Evolutionary conservation across 441 rosid species (phyloP).

Genomic region (Corymbia citriodora): DNA sequence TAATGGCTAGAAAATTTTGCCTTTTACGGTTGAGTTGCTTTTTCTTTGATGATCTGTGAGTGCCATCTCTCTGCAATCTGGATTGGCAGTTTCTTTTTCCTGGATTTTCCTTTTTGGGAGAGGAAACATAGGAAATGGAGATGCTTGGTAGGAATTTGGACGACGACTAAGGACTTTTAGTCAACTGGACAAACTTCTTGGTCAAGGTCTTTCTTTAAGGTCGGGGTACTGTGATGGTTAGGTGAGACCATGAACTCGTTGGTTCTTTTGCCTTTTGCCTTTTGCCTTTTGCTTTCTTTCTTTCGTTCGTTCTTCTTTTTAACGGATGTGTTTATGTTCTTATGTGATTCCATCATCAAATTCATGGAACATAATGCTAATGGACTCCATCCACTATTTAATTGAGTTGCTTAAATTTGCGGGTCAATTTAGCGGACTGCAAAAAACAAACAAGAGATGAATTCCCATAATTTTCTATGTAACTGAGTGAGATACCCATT

Average conservation of each 20-base stretch:
- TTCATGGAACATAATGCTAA: not conserved
- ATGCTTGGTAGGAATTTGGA: not conserved
- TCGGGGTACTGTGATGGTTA: not conserved
- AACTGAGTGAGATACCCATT: not conserved
- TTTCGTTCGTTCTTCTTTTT: not conserved
- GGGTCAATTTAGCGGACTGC: not conserved
- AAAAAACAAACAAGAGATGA: not conserved
- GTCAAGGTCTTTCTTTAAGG: not conserved
- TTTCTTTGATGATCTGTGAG: not conserved
- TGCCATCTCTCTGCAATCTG: not conserved
- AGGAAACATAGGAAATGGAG: not conserved
- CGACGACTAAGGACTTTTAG: not conserved
- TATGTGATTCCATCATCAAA: not conserved
- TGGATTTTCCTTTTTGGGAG: not conserved
- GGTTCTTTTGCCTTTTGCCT: not conserved
- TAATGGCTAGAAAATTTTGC: not conserved
- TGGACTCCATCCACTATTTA: not conserved
- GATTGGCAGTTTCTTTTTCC: not conserved
- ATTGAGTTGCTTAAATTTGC: not conserved
- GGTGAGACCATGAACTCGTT: not conserved
- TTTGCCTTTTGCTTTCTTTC: not conserved
- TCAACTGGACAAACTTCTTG: not conserved
- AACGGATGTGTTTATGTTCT: not conserved
- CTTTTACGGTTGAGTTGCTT: not conserved
- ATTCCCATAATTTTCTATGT: not conserved